A percentile compares a stretch with the other conserved stretches of the same genome.
Evolutionary conservation across 2,329 filamentous ascomycete species (phyloP).

Genomic region (Phaeophleospora eucalypticola): DNA sequence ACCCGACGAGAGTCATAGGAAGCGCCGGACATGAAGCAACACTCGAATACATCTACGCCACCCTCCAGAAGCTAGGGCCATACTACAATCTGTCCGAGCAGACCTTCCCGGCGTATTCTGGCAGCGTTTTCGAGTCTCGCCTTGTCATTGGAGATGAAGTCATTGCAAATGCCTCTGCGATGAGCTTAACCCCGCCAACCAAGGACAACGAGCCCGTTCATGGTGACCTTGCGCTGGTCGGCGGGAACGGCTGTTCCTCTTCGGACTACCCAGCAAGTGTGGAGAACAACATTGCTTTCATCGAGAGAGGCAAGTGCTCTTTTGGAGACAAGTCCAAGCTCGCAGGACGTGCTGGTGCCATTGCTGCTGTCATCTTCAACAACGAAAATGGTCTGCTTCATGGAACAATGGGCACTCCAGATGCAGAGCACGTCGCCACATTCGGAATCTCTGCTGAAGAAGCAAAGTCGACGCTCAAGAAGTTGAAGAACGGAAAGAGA

Average conservation of each 20-base stretch:
- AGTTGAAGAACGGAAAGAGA: slow-evolving; percentile 14
- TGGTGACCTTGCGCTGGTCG: slow-evolving; percentile 48
- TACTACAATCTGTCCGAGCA: slow-evolving; percentile 60
- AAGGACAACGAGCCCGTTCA: slow-evolving; percentile 25
- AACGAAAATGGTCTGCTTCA: slow-evolving; percentile 57
- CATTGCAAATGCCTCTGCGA: slow-evolving; percentile 62
- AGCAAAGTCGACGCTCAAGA: slow-evolving; percentile 14
- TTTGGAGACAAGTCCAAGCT: slow-evolving; percentile 68
- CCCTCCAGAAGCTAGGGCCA: slow-evolving; percentile 46
- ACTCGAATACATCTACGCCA: slow-evolving; percentile 29
- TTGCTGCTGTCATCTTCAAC: slow-evolving; percentile 74
- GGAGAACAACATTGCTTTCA: slow-evolving; percentile 63
- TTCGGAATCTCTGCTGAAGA: slow-evolving; percentile 55
- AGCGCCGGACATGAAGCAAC: slow-evolving; percentile 38
- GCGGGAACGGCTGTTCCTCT: slow-evolving; percentile 59
- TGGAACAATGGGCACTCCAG: slow-evolving; percentile 58
- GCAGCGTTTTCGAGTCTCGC: slow-evolving; percentile 26
- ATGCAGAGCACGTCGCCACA: slow-evolving; percentile 61
- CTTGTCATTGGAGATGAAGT: slow-evolving; percentile 53
- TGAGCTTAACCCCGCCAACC: slow-evolving; percentile 24
- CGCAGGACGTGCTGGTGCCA: slow-evolving; percentile 65
- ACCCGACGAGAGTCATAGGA: slow-evolving; percentile 68
- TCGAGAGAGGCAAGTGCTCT: slow-evolving; percentile 64
- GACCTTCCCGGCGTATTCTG: slow-evolving; percentile 26
- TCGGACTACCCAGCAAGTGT: slow-evolving; percentile 60